These are phyloP conservation scores for Triglochin maritima DNA, from an alignment of 106 monocot genomes.

Conservation along the genomic window DNA sequence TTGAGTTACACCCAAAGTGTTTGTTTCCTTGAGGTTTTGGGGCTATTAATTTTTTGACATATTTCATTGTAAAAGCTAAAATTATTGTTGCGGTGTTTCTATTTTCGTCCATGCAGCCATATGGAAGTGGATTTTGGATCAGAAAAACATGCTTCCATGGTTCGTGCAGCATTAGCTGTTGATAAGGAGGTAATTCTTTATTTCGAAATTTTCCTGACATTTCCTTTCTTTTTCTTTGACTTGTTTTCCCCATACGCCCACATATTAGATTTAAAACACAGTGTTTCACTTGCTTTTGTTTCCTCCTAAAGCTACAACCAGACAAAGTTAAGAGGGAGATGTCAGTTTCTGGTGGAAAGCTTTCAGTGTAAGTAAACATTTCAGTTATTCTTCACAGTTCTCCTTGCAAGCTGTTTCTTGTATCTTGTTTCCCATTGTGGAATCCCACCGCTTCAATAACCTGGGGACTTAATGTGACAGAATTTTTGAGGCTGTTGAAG, in stretches of 20 bases:
- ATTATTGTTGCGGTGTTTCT: not conserved
- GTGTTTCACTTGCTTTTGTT: not conserved
- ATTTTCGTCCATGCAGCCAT: constrained; percentile 60
- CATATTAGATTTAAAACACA: not conserved
- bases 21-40: no score
- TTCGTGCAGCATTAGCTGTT: constrained; percentile 57
- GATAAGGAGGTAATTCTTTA: constrained; percentile 69
- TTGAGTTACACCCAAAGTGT: no score
- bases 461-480: constrained; percentile 11
- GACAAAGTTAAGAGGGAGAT: constrained; percentile 87
- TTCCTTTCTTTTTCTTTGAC: not conserved
- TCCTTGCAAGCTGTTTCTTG: no score
- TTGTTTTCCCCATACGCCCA: not conserved
- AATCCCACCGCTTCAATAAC: not conserved
- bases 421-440: no score
- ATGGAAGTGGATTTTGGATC: constrained; percentile 91
- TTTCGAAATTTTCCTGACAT: not conserved
- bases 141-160: constrained; percentile 60
- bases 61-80: not conserved
- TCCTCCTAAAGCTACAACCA: constrained; percentile 62
- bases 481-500: constrained; percentile 80
- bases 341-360: constrained; percentile 46
- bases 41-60: no score
- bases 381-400: not conserved
- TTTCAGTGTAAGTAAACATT: constrained; percentile 53